Evolutionary conservation across 192 early-diverging fungal species (phyloP).

Genomic region (Coemansia sp.): DNA sequence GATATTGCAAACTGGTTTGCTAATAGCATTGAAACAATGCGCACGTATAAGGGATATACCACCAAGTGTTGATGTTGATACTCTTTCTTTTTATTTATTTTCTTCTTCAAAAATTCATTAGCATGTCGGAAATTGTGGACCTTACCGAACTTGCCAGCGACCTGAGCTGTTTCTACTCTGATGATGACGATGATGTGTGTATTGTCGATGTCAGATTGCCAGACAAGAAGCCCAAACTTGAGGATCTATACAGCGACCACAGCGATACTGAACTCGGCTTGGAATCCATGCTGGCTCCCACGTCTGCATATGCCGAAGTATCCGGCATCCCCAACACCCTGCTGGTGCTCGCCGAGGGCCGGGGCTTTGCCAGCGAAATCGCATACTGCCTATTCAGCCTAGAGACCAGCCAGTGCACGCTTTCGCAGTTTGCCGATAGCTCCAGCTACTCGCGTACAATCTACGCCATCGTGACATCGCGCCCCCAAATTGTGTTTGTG

Average conservation of each 20-base stretch:
- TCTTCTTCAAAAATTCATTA: neutral
- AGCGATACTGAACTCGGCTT: neutral
- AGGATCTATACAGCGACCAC: neutral
- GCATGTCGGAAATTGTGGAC: conserved; percentile 11
- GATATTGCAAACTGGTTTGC: conserved; percentile 9
- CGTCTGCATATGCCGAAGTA: conserved; percentile 34
- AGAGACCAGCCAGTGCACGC: conserved; percentile 24
- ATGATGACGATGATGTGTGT: conserved; percentile 8
- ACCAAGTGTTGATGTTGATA: neutral
- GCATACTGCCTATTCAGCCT: conserved; percentile 42
- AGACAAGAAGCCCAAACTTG: conserved; percentile 11
- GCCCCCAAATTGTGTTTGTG: conserved; percentile 38
- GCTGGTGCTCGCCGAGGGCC: conserved; percentile 44
- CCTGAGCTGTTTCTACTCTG: neutral
- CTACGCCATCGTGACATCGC: conserved; percentile 27
- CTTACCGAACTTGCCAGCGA: conserved; percentile 22
- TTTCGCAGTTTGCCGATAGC: conserved; percentile 45
- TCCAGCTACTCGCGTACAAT: conserved; percentile 49
- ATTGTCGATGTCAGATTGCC: neutral
- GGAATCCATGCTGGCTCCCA: conserved; percentile 18
- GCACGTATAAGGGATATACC: conserved; percentile 18
- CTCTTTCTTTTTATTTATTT: neutral
- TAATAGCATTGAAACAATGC: conserved; percentile 41
- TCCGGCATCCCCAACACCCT: conserved; percentile 16
- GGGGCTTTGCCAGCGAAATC: conserved; percentile 41